Percentiles rank a stretch among this genome's conserved stretches.
Conservation (phyloP, 1,139 yeast species). For the Scheffersomyces segobiensis region DNA sequence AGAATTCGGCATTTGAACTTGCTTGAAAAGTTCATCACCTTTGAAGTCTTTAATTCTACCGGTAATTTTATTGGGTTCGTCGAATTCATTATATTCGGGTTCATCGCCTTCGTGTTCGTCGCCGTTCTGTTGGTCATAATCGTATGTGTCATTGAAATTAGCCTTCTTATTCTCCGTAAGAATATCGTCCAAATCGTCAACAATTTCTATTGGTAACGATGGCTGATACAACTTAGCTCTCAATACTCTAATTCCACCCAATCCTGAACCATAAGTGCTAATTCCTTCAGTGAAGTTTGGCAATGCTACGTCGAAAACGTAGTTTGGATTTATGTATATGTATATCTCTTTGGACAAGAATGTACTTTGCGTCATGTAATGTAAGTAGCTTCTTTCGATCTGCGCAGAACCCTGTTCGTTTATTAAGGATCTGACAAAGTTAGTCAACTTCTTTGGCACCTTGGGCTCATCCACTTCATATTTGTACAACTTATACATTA, state of each 20-base stretch:
- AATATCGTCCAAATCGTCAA: constrained; percentile 66
- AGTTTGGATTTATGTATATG: constrained; percentile 50
- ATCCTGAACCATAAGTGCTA: constrained; percentile 61
- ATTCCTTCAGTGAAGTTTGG: constrained; percentile 64
- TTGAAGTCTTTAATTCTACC: constrained; percentile 18
- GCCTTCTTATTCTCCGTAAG: constrained; percentile 32
- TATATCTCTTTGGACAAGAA: constrained; percentile 42
- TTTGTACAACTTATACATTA: constrained; percentile 67
- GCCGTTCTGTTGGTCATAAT: constrained; percentile 28
- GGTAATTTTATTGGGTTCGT: not conserved
- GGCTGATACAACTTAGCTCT: constrained; percentile 60
- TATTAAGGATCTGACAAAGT: constrained; percentile 32
- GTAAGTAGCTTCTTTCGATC: constrained; percentile 31
- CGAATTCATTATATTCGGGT: constrained; percentile 7
- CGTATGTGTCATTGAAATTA: constrained; percentile 35
- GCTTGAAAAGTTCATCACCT: constrained; percentile 53
- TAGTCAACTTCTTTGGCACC: constrained; percentile 49
- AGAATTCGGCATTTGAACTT: constrained; percentile 50
- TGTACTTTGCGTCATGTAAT: constrained; percentile 46
- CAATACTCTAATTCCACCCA: constrained; percentile 51
- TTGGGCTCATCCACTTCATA: constrained; percentile 81
- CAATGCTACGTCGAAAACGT: constrained; percentile 51
- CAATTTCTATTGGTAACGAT: constrained; percentile 54
- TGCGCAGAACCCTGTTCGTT: constrained; percentile 43
- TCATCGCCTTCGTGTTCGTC: constrained; percentile 16